phyloP scores from a whole-genome alignment of 345 rosid species.

The Iberis pinnata region DNA sequence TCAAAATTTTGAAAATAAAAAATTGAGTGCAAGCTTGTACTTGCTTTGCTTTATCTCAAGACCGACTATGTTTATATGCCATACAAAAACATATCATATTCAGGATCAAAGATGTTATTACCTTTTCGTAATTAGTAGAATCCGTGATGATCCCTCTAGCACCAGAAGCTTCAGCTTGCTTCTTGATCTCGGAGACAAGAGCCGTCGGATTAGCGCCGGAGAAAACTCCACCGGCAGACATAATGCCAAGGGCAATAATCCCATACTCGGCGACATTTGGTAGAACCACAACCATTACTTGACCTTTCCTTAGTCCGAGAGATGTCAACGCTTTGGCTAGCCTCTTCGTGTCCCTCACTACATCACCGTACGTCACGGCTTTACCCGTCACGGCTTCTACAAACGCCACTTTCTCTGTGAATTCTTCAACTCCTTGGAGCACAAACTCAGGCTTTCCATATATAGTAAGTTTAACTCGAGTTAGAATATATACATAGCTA shows the following conservation, averaged over 20 bases:
- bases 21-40: no score
- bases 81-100: no score
- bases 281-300: constrained; percentile 72
- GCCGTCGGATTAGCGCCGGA: constrained; percentile 86
- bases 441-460: constrained; percentile 59
- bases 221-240: constrained; percentile 87
- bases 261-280: constrained; percentile 88
- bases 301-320: constrained; percentile 74
- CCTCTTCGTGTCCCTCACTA: constrained; percentile 56
- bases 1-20: no score
- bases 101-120: no score
- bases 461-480: neutral
- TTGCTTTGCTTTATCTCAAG: no score
- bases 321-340: constrained; percentile 72
- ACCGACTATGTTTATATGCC: no score
- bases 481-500: no score
- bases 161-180: constrained; percentile 69
- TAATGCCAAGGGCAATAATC: constrained; percentile 71
- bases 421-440: constrained; percentile 64
- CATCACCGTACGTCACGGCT: constrained; percentile 57
- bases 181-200: constrained; percentile 65
- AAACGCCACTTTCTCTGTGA: constrained; percentile 66
- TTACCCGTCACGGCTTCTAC: constrained; percentile 74
- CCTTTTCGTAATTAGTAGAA: constrained; percentile 63
- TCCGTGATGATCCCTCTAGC: constrained; percentile 76